Evolutionary conservation across 75 land plant genomes (phyloP).

Genomic region (Cryptomeria japonica): DNA sequence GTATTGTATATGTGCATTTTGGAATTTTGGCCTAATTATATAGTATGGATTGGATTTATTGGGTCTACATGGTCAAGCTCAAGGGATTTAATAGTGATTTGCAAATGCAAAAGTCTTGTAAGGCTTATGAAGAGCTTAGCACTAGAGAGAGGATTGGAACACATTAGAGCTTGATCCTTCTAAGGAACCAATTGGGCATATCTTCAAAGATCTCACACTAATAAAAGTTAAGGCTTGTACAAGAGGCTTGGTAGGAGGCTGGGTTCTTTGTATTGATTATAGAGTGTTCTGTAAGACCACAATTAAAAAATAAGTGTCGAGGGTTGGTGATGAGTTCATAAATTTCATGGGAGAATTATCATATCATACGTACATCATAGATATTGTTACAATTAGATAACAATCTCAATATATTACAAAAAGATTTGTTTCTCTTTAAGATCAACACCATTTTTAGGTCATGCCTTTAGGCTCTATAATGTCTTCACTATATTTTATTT

Average conservation of each 20-base stretch:
- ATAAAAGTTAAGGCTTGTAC: not conserved
- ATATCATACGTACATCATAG: no score
- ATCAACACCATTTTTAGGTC: no score
- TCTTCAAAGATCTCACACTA: not conserved
- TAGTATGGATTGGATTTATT: no score
- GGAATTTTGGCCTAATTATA: no score
- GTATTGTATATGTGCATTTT: no score
- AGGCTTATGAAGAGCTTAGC: not conserved
- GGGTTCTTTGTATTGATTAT: not conserved
- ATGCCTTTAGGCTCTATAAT: no score
- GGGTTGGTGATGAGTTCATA: not conserved
- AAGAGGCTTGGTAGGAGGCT: not conserved
- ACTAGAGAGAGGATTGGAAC: no score
- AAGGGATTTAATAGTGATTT: not conserved
- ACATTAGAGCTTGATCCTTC: not conserved
- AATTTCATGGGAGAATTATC: not conserved
- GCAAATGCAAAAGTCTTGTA: not conserved
- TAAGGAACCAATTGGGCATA: not conserved
- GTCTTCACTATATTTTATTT: no score
- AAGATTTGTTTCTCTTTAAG: no score
- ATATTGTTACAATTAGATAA: no score
- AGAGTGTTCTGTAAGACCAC: not conserved
- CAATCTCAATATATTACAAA: no score
- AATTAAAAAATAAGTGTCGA: not conserved
- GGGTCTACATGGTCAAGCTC: not conserved